Conservation (phyloP, 192 early-diverging fungal species). For the Allomyces macrogynus region DNA sequence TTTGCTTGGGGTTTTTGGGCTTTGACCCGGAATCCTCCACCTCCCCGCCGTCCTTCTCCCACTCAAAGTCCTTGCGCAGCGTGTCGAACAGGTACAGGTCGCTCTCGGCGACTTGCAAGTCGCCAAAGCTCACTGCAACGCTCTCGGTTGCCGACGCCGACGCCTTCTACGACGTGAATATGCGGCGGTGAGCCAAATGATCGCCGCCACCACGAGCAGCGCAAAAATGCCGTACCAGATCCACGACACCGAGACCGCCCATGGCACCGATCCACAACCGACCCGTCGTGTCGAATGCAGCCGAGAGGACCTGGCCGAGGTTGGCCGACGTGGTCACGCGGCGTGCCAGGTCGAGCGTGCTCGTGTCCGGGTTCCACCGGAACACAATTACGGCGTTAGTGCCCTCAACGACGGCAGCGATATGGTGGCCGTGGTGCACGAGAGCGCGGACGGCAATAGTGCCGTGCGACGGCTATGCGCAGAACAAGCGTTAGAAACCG, state of each 20-base stretch:
- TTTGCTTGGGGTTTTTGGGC: too few species aligned
- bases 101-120: not conserved
- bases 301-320: not conserved
- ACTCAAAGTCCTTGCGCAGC: not conserved
- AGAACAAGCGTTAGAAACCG: not conserved
- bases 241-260: not conserved
- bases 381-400: not conserved
- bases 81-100: not conserved
- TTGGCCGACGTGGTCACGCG: not conserved
- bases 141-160: not conserved
- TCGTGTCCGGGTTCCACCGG: not conserved
- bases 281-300: not conserved
- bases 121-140: not conserved
- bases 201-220: not conserved
- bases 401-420: not conserved
- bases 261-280: not conserved
- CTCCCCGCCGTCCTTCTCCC: not conserved
- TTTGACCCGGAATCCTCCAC: too few species aligned
- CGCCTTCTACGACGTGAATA: not conserved
- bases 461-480: not conserved
- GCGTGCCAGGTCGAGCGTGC: not conserved
- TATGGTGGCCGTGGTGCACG: not conserved
- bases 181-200: not conserved
- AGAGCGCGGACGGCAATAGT: not conserved
- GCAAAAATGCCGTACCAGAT: not conserved